Evolutionary conservation across 768 basidiomycete genomes (phyloP).

Genomic region (Tylopilus sp.): DNA sequence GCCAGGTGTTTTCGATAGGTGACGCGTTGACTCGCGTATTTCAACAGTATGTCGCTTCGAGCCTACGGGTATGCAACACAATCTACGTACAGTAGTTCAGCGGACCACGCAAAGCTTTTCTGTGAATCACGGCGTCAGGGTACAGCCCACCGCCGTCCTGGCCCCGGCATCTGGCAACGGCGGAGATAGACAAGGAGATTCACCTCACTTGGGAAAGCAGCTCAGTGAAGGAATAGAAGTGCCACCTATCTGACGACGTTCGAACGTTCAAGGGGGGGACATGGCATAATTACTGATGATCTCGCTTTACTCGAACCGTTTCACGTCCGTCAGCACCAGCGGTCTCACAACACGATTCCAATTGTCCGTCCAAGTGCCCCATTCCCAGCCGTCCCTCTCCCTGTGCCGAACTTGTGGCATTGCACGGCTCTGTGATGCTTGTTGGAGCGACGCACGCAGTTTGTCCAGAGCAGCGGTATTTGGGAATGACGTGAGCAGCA

Average conservation of each 20-base stretch:
- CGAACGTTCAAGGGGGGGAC: background rate
- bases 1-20: no score
- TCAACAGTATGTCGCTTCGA: no score
- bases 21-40: no score
- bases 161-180: background rate
- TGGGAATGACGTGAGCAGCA: slow-evolving; percentile 60
- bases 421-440: slow-evolving; percentile 27
- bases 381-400: slow-evolving; percentile 42
- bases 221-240: background rate
- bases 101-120: no score
- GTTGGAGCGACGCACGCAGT: slow-evolving; percentile 50
- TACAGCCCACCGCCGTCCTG: no score
- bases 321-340: slow-evolving; percentile 39
- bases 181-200: no score
- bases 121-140: no score
- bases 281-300: background rate
- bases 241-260: no score
- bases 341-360: slow-evolving; percentile 72
- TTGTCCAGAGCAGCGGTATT: slow-evolving; percentile 43
- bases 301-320: slow-evolving; percentile 17
- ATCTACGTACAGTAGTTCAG: no score
- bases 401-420: slow-evolving; percentile 17
- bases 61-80: no score
- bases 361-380: slow-evolving; percentile 83
- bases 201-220: background rate